Evolutionary conservation across 306 rosid genomes (phyloP).

Genomic region (Lathyrus aphaca): DNA sequence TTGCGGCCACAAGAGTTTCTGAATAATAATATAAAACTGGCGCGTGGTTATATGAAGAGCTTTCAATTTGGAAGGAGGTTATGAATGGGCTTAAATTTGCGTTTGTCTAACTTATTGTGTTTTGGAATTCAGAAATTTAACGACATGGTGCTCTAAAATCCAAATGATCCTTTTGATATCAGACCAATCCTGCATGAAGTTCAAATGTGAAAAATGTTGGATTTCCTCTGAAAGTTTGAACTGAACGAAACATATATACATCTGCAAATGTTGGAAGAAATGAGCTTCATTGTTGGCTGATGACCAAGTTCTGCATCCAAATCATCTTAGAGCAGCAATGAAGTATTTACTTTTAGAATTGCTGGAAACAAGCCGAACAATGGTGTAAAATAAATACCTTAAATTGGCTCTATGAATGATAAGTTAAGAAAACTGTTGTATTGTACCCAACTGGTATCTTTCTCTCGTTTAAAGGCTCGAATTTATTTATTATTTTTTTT

Average conservation of each 20-base stretch:
- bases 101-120: conserved; percentile 11
- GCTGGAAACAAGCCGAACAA: background rate
- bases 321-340: background rate
- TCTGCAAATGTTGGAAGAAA: conserved; percentile 16
- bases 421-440: conserved; percentile 2
- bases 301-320: conserved; percentile 22
- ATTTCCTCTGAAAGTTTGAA: conserved; percentile 13
- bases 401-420: conserved; percentile 9
- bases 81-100: background rate
- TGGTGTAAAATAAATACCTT: background rate
- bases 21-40: conserved; percentile 1
- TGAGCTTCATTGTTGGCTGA: conserved; percentile 27
- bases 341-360: conserved; percentile 6
- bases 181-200: conserved; percentile 10
- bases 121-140: conserved; percentile 24
- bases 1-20: conserved; percentile 43
- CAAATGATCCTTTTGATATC: conserved; percentile 11
- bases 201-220: conserved; percentile 5
- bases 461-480: background rate
- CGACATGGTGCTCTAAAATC: conserved; percentile 4
- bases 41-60: conserved; percentile 24
- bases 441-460: background rate
- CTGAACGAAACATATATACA: background rate
- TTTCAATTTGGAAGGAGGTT: conserved; percentile 26
- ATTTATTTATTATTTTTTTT: background rate